Evolutionary conservation across 1,284 basidiomycete genomes (phyloP).

Genomic region (Ganoderma resinaceum): DNA sequence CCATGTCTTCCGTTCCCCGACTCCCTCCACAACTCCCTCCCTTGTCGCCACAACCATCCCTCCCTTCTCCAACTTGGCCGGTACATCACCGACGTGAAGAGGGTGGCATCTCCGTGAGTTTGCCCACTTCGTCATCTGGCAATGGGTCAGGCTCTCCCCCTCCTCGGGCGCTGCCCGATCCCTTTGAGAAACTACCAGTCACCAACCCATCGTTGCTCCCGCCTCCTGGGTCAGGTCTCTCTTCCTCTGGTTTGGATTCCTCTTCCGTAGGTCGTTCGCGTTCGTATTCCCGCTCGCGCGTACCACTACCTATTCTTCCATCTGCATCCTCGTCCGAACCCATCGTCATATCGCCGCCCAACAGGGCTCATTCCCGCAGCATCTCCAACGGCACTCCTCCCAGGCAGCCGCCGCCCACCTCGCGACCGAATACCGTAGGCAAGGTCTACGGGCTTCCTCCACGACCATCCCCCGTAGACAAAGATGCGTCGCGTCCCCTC

Average conservation of each 20-base stretch:
- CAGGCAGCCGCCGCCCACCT: slow-evolving; percentile 7
- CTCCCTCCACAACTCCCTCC: slow-evolving; percentile 22
- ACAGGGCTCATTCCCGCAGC: slow-evolving; percentile 21
- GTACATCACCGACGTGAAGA: slow-evolving; percentile 25
- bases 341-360: slow-evolving; percentile 23
- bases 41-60: slow-evolving; percentile 23
- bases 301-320: slow-evolving; percentile 19
- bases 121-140: slow-evolving; percentile 1
- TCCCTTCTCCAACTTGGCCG: slow-evolving; percentile 17
- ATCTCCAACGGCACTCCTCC: neutral
- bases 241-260: slow-evolving; percentile 5
- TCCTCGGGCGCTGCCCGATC: slow-evolving; percentile 12
- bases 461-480: slow-evolving; percentile 12
- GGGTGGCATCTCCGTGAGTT: neutral
- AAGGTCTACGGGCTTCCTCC: slow-evolving; percentile 7
- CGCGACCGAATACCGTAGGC: neutral
- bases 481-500: slow-evolving; percentile 3
- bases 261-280: slow-evolving; percentile 10
- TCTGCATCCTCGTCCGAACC: slow-evolving; percentile 26
- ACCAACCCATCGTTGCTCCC: slow-evolving; percentile 3
- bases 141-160: slow-evolving; percentile 19
- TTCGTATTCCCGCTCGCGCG: slow-evolving; percentile 22
- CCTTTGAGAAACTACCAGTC: slow-evolving; percentile 8
- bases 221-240: neutral
- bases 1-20: slow-evolving; percentile 15